Percentiles rank a stretch among this genome's conserved stretches.
phyloP scores from a whole-genome alignment of 177 flowering plant genomes.

The Vitis hybrid region DNA sequence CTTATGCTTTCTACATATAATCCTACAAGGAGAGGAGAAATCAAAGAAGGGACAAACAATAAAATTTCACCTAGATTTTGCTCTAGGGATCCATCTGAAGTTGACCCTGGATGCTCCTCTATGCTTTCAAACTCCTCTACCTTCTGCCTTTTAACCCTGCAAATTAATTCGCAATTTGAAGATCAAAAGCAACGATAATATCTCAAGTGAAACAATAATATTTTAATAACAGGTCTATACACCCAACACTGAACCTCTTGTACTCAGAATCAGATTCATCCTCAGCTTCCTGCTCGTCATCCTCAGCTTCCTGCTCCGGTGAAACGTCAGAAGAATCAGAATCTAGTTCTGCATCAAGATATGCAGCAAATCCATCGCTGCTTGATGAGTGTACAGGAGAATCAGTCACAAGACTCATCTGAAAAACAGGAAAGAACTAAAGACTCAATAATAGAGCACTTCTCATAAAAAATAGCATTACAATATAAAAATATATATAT shows the following conservation, averaged over 20 bases:
- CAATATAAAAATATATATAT: background rate
- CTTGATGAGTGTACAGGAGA: slow-evolving; percentile 63
- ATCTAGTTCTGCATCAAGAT: slow-evolving; percentile 43
- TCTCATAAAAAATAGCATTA: background rate
- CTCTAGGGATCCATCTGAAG: slow-evolving; percentile 17
- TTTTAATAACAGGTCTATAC: background rate
- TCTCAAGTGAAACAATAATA: too few species aligned
- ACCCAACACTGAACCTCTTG: slow-evolving; percentile 25
- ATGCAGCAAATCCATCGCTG: slow-evolving; percentile 62
- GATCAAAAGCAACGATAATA: background rate
- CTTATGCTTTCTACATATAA: too few species aligned
- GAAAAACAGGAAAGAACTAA: background rate
- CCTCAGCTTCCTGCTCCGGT: slow-evolving; percentile 25
- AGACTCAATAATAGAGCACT: background rate
- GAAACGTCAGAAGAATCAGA: slow-evolving; percentile 35
- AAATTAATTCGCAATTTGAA: slow-evolving; percentile 5
- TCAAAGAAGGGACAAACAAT: background rate
- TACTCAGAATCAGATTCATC: slow-evolving; percentile 16
- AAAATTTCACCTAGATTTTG: slow-evolving; percentile 18
- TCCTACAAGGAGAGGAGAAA: background rate
- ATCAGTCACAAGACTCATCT: slow-evolving; percentile 58
- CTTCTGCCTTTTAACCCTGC: slow-evolving; percentile 54
- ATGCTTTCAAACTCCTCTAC: slow-evolving; percentile 27
- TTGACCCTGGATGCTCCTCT: slow-evolving; percentile 27
- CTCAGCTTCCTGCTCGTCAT: slow-evolving; percentile 7